A percentile compares a stretch with the other conserved stretches of the same genome.
Evolutionary conservation across 1,284 basidiomycete species (phyloP).

Genomic region (Porodaedalea pini): DNA sequence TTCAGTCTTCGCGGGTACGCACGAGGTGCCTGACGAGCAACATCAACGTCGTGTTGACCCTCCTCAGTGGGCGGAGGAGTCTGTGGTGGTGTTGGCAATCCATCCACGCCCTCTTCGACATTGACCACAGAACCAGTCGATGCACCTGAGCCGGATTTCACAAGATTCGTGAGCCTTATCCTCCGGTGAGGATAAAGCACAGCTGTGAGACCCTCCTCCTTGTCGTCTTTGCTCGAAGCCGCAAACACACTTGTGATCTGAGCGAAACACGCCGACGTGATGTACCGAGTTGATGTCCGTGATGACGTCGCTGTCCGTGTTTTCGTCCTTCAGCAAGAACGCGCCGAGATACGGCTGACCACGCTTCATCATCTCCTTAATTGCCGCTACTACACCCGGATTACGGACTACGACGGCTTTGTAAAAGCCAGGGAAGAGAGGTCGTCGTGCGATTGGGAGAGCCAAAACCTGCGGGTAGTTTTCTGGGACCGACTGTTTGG

Average conservation of each 20-base stretch:
- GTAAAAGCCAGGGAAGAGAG: conserved; percentile 97
- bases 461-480: conserved; percentile 93
- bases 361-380: conserved; percentile 95
- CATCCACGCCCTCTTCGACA: conserved; percentile 38
- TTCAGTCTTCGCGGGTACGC: neutral
- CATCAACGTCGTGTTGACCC: conserved; percentile 21
- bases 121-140: conserved; percentile 45
- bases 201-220: conserved; percentile 88
- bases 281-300: conserved; percentile 87
- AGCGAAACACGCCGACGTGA: conserved; percentile 92
- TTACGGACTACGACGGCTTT: conserved; percentile 93
- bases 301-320: conserved; percentile 91
- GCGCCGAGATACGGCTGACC: conserved; percentile 98
- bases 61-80: conserved; percentile 37
- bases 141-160: conserved; percentile 52
- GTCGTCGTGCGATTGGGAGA: conserved; percentile 92
- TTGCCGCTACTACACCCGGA: conserved; percentile 88
- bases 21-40: neutral
- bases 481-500: conserved; percentile 82
- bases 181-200: conserved; percentile 94
- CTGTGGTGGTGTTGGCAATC: conserved; percentile 47
- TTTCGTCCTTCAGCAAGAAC: conserved; percentile 94
- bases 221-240: conserved; percentile 58
- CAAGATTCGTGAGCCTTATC: conserved; percentile 86
- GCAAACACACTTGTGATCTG: conserved; percentile 96